Percentiles rank a stretch among this genome's conserved stretches.
phyloP scores from a whole-genome alignment of 352 stramenopile species.

The Globisporangium canariense region DNA sequence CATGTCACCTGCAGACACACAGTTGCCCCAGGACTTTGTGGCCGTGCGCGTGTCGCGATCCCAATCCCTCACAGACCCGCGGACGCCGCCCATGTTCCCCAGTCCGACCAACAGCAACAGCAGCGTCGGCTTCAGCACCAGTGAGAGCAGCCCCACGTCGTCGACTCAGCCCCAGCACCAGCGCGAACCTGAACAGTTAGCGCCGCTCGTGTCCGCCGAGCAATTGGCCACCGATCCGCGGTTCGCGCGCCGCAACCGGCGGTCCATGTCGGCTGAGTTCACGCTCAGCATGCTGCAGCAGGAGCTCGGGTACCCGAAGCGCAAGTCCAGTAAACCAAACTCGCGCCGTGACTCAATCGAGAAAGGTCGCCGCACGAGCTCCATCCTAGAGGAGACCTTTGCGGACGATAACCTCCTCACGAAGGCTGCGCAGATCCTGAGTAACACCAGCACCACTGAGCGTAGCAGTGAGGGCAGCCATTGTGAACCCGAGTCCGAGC shows the following conservation, averaged over 20 bases:
- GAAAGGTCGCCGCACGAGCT: slow-evolving; percentile 30
- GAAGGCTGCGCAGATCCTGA: slow-evolving; percentile 19
- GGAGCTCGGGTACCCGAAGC: slow-evolving; percentile 69
- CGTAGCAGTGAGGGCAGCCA: background rate
- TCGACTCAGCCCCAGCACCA: background rate
- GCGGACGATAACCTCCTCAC: no score
- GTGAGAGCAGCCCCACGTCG: background rate
- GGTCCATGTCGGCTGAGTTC: slow-evolving; percentile 57
- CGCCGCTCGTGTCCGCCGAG: background rate
- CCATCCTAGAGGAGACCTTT: slow-evolving; percentile 27
- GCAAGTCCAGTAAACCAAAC: slow-evolving; percentile 15
- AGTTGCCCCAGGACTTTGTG: background rate
- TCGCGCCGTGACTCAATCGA: slow-evolving; percentile 21
- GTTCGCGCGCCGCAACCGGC: slow-evolving; percentile 24
- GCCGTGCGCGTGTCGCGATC: slow-evolving; percentile 34
- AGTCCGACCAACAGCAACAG: slow-evolving; percentile 25
- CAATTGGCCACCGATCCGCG: slow-evolving; percentile 9
- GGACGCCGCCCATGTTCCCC: slow-evolving; percentile 27
- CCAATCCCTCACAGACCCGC: slow-evolving; percentile 39
- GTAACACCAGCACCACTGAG: slow-evolving; percentile 18
- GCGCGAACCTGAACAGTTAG: background rate
- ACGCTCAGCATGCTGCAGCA: slow-evolving; percentile 63
- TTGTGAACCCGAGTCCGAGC: slow-evolving; percentile 17
- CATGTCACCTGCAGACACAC: background rate
- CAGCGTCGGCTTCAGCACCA: slow-evolving; percentile 14